phyloP scores from a whole-genome alignment of 2,329 filamentous ascomycete genomes.

The Magnaporthiopsis poae region DNA sequence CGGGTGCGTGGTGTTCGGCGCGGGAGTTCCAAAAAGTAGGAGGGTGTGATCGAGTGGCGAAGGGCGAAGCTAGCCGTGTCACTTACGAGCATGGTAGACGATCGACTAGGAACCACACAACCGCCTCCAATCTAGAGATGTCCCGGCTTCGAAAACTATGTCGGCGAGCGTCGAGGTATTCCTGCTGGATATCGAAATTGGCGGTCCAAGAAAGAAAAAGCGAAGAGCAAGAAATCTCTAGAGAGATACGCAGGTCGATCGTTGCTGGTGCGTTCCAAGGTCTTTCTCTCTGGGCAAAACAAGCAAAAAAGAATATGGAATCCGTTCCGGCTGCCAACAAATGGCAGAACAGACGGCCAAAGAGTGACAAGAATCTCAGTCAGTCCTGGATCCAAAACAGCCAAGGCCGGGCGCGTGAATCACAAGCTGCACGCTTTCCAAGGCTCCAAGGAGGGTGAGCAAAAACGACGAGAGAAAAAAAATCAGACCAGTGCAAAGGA shows the following conservation, averaged over 20 bases:
- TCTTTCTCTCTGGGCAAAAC: not conserved
- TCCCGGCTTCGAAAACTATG: not conserved
- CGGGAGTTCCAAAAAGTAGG: too few relatives aligned
- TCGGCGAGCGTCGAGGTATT: not conserved
- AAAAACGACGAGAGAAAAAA: not conserved
- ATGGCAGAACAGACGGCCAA: not conserved
- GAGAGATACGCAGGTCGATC: not conserved
- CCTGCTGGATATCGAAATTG: not conserved
- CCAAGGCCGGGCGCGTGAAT: not conserved
- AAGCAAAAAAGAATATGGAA: conserved; percentile 1
- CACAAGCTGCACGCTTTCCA: not conserved
- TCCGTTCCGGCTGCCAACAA: not conserved
- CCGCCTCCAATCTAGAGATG: not conserved
- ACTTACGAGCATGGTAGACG: not conserved
- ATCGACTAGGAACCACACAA: not conserved
- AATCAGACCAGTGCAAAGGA: not conserved
- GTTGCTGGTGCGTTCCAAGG: not conserved
- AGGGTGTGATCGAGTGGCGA: too few relatives aligned
- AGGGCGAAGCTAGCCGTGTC: not conserved
- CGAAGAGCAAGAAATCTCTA: not conserved
- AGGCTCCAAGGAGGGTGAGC: not conserved
- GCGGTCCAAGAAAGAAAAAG: not conserved
- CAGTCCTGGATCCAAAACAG: not conserved
- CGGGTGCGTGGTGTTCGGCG: too few relatives aligned
- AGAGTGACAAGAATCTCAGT: not conserved